phyloP scores from a whole-genome alignment of 2,329 filamentous ascomycete genomes.

The Venturia aucupariae region DNA sequence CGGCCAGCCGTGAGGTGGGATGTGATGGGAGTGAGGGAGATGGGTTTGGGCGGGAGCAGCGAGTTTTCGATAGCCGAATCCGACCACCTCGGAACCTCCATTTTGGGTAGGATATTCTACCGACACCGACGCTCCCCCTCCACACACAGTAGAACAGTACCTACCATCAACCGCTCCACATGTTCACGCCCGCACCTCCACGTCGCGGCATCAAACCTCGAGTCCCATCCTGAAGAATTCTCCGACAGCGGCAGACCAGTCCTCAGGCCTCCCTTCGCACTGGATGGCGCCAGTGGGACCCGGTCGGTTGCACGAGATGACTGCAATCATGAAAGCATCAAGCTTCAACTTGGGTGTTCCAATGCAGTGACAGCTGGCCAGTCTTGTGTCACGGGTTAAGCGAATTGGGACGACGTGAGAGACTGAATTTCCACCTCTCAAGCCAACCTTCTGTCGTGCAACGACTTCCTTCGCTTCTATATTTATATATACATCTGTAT shows the following conservation, averaged over 20 bases:
- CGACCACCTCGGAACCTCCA: neutral
- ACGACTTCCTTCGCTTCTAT: conserved; percentile 7
- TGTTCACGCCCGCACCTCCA: neutral
- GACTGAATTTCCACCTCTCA: conserved; percentile 4
- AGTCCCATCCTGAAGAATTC: neutral
- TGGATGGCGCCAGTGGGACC: neutral
- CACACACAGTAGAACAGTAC: too few species aligned
- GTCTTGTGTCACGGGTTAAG: conserved; percentile 3
- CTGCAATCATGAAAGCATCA: neutral
- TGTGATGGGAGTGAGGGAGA: neutral
- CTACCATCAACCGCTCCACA: neutral
- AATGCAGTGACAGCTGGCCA: neutral
- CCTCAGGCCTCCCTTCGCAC: neutral
- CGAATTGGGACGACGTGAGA: conserved; percentile 1
- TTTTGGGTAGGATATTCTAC: too few species aligned
- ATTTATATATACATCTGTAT: too few species aligned
- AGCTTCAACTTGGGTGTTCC: neutral
- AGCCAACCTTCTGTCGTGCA: conserved; percentile 4
- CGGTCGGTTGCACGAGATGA: neutral
- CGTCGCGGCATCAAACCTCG: neutral
- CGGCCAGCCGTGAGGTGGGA: neutral
- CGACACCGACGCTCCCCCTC: too few species aligned
- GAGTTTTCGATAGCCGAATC: neutral
- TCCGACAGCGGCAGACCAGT: neutral
- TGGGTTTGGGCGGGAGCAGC: too few species aligned